Conservation (phyloP, 1,284 basidiomycete species). For the Pseudomicrostroma phylloplanum region DNA sequence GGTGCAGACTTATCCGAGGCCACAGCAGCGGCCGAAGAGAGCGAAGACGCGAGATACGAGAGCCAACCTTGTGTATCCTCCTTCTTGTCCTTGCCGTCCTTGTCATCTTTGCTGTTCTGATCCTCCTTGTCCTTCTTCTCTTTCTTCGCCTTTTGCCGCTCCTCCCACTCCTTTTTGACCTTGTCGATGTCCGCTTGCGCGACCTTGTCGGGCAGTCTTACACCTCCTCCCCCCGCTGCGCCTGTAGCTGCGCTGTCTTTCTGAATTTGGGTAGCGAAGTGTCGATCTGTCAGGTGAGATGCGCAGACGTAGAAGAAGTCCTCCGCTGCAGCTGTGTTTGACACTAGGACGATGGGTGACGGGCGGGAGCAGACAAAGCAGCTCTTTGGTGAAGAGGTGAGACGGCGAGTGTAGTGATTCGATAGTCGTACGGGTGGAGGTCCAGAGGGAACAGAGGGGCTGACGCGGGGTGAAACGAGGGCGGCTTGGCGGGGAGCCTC, state of each 20-base stretch:
- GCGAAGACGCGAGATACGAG: not conserved
- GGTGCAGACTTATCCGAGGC: not conserved
- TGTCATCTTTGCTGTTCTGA: slow-evolving; percentile 11
- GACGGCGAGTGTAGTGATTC: slow-evolving; percentile 36
- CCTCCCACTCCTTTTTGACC: slow-evolving; percentile 29
- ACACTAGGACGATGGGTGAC: slow-evolving; percentile 34
- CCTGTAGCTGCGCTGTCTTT: not conserved
- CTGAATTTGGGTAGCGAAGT: slow-evolving; percentile 23
- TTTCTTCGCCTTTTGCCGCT: slow-evolving; percentile 11
- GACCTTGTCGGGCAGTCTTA: slow-evolving; percentile 24
- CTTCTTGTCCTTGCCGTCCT: slow-evolving; percentile 22
- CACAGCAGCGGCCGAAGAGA: not conserved
- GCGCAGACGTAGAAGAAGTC: slow-evolving; percentile 42
- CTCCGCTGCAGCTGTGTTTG: slow-evolving; percentile 22
- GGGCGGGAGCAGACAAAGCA: slow-evolving; percentile 35
- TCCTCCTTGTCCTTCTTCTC: slow-evolving; percentile 10
- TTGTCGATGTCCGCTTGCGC: slow-evolving; percentile 31
- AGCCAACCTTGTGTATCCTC: slow-evolving; percentile 2
- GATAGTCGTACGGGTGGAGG: not conserved
- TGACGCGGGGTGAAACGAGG: no score
- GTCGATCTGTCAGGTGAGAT: slow-evolving; percentile 31
- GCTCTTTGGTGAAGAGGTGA: slow-evolving; percentile 29
- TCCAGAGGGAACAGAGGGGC: not conserved
- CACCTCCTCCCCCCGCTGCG: not conserved
- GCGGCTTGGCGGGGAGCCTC: no score